Evolutionary conservation across 257 asterid species (phyloP).

Genomic region (Sherardia arvensis): DNA sequence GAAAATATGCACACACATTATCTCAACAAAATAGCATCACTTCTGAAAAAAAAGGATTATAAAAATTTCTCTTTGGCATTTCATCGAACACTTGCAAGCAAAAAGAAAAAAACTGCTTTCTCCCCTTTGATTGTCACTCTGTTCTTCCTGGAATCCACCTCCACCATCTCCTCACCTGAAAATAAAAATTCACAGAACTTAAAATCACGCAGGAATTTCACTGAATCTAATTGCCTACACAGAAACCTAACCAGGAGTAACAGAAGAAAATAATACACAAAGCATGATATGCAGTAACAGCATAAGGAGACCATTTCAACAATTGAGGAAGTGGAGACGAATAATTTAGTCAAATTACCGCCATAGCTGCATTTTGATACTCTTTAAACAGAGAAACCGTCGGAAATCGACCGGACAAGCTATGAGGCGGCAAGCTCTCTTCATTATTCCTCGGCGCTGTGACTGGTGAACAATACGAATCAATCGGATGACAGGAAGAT

Average conservation of each 20-base stretch:
- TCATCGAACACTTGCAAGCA: too few relatives aligned
- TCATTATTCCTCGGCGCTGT: constrained; percentile 22
- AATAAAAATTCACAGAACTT: too few relatives aligned
- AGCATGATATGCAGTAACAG: background rate
- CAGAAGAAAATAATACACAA: background rate
- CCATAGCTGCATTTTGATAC: constrained; percentile 93
- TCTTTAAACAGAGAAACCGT: constrained; percentile 86
- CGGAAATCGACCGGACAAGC: constrained; percentile 83
- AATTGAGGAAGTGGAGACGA: background rate
- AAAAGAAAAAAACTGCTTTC: too few relatives aligned
- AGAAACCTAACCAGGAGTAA: background rate
- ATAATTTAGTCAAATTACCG: constrained; percentile 35
- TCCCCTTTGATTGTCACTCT: too few relatives aligned
- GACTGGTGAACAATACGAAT: constrained; percentile 30
- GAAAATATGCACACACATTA: too few relatives aligned
- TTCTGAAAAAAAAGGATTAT: too few relatives aligned
- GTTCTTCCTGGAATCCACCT: too few relatives aligned
- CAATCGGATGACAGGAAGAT: constrained; percentile 11
- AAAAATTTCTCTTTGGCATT: too few relatives aligned
- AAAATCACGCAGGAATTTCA: too few relatives aligned
- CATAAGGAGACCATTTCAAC: background rate
- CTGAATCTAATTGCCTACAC: background rate
- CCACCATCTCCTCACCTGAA: too few relatives aligned
- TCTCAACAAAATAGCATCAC: too few relatives aligned
- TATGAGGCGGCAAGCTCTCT: constrained; percentile 38